Evolutionary conservation across 23 red algal genomes (phyloP), one percentile per base, ranked within the genome.

Genomic region (Gracilaria caudata): DNA sequence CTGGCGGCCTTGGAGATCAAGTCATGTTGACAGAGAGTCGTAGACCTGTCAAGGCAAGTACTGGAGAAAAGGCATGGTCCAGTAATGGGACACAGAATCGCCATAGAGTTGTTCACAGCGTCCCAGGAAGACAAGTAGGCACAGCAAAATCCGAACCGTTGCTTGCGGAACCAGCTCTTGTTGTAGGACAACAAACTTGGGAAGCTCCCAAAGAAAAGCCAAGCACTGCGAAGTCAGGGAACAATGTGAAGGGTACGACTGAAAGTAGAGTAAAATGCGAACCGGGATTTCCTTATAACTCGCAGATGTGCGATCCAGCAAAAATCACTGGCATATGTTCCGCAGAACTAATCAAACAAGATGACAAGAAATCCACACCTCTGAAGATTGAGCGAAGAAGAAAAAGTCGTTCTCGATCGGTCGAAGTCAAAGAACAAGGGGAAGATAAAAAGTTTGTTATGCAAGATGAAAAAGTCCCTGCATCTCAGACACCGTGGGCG

Each of bases 401-500:
- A 30, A 35, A 30, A 30, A 66, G 61, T 6, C 61, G 61, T 3
- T 35, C 61, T 25, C 35, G 13, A 35, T 35, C 61, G 35, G 29
- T 36, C 21, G 61, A 66, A 2, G 61, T 11, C 1, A 66, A 66
- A 11, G 61, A 66, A 66, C 61, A 4, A 66, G 36, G 36, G 19
- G 61, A 66, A 29, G 61, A 66, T 16, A 66, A 66, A 17, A 66
- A 36, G 19, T 11, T 16, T 66, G 25, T 9, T 3, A 37, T 33
- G 61, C 0, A 3, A 0, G 30, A 17, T 66, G 14, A 1, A 0
- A 66, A 37, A 66, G 61, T 36, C 32, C 2, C 30, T 30, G 21
- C 70, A 25, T 47, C 70, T 6, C 47, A 47, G 2, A 46, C 70
- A 13, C 70, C 70, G 4, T 75, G 70, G 70, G 70, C 70, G 4